These are phyloP conservation scores for Cercospora zeina DNA, from an alignment of 2,329 filamentous ascomycete genomes.

Conservation along the genomic window DNA sequence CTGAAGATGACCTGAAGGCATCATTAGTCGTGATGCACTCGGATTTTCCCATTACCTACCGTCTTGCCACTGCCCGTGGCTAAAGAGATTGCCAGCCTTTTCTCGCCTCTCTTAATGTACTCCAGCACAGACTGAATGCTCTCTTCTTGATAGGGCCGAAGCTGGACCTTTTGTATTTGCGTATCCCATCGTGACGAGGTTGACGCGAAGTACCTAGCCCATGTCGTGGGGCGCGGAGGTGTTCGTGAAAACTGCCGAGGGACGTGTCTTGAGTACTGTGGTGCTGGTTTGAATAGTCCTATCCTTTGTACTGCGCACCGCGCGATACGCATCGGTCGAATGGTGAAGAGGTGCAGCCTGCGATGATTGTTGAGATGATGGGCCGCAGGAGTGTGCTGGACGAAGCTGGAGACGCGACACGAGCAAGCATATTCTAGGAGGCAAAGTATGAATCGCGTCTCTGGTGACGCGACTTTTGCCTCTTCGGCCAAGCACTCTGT, in stretches of 20 bases:
- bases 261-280: not conserved
- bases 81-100: slow-evolving; percentile 76
- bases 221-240: not conserved
- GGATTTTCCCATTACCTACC: slow-evolving; percentile 46
- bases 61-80: slow-evolving; percentile 89
- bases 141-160: slow-evolving; percentile 85
- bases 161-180: slow-evolving; percentile 38
- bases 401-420: not conserved
- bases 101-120: slow-evolving; percentile 67
- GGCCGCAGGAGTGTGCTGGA: not conserved
- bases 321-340: slow-evolving; percentile 2
- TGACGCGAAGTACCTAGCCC: slow-evolving; percentile 10
- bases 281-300: not conserved
- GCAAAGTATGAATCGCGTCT: not conserved
- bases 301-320: not conserved
- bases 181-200: not conserved
- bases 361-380: not conserved
- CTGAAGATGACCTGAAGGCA: slow-evolving; percentile 83
- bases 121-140: slow-evolving; percentile 76
- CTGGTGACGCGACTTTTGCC: not conserved
- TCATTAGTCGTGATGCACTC: not conserved
- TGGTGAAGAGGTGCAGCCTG: not conserved
- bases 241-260: not conserved
- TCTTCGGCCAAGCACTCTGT: not conserved
- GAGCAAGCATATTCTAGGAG: not conserved